phyloP scores from a whole-genome alignment of 495 filamentous ascomycete species.

The Aspergillus ellipticus region DNA sequence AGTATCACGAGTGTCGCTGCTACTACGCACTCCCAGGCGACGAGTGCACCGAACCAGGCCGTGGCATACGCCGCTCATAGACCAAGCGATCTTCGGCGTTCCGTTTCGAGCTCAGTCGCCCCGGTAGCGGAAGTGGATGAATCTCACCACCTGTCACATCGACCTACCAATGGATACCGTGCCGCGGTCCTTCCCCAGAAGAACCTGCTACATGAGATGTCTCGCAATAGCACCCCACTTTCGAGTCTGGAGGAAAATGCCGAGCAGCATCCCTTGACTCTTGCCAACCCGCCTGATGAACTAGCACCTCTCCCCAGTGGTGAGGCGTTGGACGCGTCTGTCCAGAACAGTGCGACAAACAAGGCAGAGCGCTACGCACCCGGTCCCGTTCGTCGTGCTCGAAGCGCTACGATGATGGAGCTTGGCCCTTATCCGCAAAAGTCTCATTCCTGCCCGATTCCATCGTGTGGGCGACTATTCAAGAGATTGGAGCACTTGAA shows the following conservation, averaged over 20 bases:
- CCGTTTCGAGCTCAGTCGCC: conserved; percentile 83
- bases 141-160: conserved; percentile 51
- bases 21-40: conserved; percentile 42
- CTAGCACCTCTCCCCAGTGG: conserved; percentile 61
- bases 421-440: conserved; percentile 95
- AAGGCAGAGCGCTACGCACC: conserved; percentile 60
- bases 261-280: conserved; percentile 59
- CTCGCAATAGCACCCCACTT: conserved; percentile 82
- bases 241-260: conserved; percentile 76
- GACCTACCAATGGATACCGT: conserved; percentile 57
- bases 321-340: conserved; percentile 53
- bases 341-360: conserved; percentile 57
- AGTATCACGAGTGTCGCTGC: conserved; percentile 62
- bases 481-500: conserved; percentile 99
- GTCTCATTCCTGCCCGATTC: conserved; percentile 98
- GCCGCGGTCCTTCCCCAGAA: conserved; percentile 68
- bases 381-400: conserved; percentile 79
- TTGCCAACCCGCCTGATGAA: conserved; percentile 64
- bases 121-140: conserved; percentile 78
- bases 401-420: conserved; percentile 96
- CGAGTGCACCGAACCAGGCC: conserved; percentile 29
- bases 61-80: conserved; percentile 58
- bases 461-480: conserved; percentile 93
- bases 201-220: conserved; percentile 75
- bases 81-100: conserved; percentile 85